Evolutionary conservation across 495 filamentous ascomycete species (phyloP), one percentile per base, ranked within the genome.

Genomic region (Penicillium fimorum): DNA sequence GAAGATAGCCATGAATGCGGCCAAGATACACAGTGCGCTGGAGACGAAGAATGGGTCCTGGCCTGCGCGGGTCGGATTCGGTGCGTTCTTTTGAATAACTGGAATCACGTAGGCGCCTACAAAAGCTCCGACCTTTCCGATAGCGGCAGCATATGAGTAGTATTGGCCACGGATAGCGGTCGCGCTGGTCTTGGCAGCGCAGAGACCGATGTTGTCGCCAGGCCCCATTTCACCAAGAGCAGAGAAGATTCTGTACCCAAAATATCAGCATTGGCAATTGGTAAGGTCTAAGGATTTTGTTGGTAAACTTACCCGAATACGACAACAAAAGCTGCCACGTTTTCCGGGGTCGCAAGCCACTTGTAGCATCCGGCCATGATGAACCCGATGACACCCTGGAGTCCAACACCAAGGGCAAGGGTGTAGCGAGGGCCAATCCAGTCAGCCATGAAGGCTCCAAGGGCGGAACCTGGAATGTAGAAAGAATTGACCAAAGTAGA

Each of bases 101-200:
- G 88, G 87, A 60, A 95, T 89, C 7, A 92, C 84, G 58, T 88
- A 90, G 15, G 87, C 88, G 38, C 92, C 92, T n/a, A 95, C 84
- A 63, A 96, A 96, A 8, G 90, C 92, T 17, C 92, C 92, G 46
- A 96, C 82, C 72, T 96, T 96, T 38, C 92, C 91, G 0, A 85
- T 58, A 0, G 92, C 92, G 2, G 92, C 92, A 1, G 91, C 91
- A 51, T 95, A 84, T 12, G 88, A 90, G 70, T 97, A 97, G 75
- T 95, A 97, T 65, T 94, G 90, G 10, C 92, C 92, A 22, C 92
- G 79, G 32, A 97, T 87, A 11, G 86, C 85, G 4, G 92, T 97
- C 1, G 92, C 89, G 67, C 85, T 87, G 15, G 89, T 92, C 74
- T 96, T 96, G 50, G 89, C 88, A 0, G 92, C 91, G 20, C 92